A percentile compares a stretch with the other conserved stretches of the same genome.
Evolutionary conservation across 495 filamentous ascomycete genomes (phyloP).

Genomic region (Parathielavia hyrcaniae): DNA sequence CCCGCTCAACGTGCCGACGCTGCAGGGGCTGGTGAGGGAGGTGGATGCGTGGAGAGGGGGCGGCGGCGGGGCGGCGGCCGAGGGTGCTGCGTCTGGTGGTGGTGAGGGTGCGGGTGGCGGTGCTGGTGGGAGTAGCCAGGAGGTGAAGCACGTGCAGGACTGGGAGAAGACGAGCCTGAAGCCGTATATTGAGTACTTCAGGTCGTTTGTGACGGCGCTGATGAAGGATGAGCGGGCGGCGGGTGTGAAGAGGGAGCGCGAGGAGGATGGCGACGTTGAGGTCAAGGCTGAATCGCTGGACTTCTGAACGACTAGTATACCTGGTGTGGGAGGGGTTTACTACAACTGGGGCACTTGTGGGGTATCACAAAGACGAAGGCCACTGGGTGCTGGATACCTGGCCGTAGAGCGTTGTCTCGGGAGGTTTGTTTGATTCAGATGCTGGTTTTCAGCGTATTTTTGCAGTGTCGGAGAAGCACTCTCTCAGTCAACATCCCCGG

Average conservation of each 20-base stretch:
- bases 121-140: slow-evolving; percentile 21
- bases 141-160: slow-evolving; percentile 54
- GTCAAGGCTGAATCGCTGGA: slow-evolving; percentile 12
- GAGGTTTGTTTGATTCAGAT: background rate
- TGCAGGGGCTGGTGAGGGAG: slow-evolving; percentile 68
- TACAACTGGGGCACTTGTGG: background rate
- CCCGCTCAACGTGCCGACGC: slow-evolving; percentile 79
- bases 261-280: slow-evolving; percentile 33
- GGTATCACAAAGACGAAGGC: too few species aligned
- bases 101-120: slow-evolving; percentile 31
- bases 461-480: background rate
- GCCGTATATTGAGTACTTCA: slow-evolving; percentile 87
- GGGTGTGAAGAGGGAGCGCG: slow-evolving; percentile 60
- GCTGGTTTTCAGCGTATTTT: background rate
- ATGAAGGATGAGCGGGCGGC: slow-evolving; percentile 75
- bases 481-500: background rate
- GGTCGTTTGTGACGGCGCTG: slow-evolving; percentile 66
- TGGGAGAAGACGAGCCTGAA: slow-evolving; percentile 96
- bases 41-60: slow-evolving; percentile 61
- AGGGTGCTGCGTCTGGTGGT: background rate
- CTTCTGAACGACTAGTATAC: background rate
- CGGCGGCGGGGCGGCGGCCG: background rate
- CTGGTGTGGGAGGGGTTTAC: too few species aligned
- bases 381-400: background rate
- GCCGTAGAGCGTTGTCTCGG: too few species aligned